Base-by-base conservation (phyloP, 192 early-diverging fungal genomes). In the Phycomyces blakesleeanus region DNA sequence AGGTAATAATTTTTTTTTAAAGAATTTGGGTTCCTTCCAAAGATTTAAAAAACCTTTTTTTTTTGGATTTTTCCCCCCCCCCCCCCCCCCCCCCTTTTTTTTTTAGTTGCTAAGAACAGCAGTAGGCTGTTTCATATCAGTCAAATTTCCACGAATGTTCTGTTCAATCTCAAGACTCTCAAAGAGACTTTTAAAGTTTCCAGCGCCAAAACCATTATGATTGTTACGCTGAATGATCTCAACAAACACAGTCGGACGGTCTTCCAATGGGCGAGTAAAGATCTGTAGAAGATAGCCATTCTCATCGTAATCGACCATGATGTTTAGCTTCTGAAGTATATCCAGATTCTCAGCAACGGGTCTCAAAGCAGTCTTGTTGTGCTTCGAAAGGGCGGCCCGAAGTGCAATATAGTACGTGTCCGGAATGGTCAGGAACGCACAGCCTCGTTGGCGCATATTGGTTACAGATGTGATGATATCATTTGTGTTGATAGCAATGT, bases 161-260 rank as follows among this genome's bases (percentile, higher is more conserved):
- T 98, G 96, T 82, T 98, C 96, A 41, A 80, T 76, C 82, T 98
- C 96, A 61, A 98, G 88, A 47, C 91, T 88, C 80, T 95, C 94
- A 78, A 98, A 98, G 55, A 98, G 81, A 61, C 91, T 91, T 88
- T 94, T 91, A 83, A 98, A 97, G 84, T 98, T 98, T 55, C 96
- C 96, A 50, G 94, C 93, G 59, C 94, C 96, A 73, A 96, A 96
- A 29, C 92, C 92, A 75, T 90, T 78, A 76, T 95, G 92, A 70
- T 93, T 92, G 51, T 88, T 86, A 40, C 95, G 90, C 76, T 98
- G 96, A 71, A 97, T 98, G 70, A 98, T 89, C 76, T 98, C 96
- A 65, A 97, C 82, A 66, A 97, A 98, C 29, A 98, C 80, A 3
- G 96, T 98, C 3, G 96, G 96, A 51, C 96, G 85, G 72, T 98